A percentile compares a stretch with the other conserved stretches of the same genome.
Evolutionary conservation across 108 stramenopile species (phyloP).

Genomic region (Cyclotella baltica): DNA sequence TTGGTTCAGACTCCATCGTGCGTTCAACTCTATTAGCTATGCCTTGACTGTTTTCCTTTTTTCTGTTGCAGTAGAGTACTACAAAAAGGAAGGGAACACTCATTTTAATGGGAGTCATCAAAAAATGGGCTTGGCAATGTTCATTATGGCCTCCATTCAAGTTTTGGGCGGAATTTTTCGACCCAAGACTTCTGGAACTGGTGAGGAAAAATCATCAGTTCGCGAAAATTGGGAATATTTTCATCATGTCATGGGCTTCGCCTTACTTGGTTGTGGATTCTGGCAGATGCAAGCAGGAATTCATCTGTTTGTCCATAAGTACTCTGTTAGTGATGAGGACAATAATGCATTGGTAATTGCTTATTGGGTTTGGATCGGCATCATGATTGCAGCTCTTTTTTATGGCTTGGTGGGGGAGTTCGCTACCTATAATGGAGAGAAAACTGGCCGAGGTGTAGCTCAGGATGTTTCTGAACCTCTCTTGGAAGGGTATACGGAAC

Average conservation of each 20-base stretch:
- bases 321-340: slow-evolving; percentile 14
- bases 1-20: slow-evolving; percentile 50
- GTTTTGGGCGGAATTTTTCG: slow-evolving; percentile 44
- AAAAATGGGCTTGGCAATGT: slow-evolving; percentile 50
- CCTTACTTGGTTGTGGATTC: slow-evolving; percentile 37
- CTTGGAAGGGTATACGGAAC: no score
- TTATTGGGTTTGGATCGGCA: slow-evolving; percentile 47
- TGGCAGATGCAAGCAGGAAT: slow-evolving; percentile 49
- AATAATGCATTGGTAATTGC: slow-evolving; percentile 25
- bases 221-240: slow-evolving; percentile 35
- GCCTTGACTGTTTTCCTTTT: slow-evolving; percentile 35
- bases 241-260: slow-evolving; percentile 30
- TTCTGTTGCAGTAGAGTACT: slow-evolving; percentile 37
- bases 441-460: no score
- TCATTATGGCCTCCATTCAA: slow-evolving; percentile 47
- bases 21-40: slow-evolving; percentile 28
- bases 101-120: slow-evolving; percentile 42
- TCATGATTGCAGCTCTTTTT: slow-evolving; percentile 5
- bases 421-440: no score
- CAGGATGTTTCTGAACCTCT: no score
- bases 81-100: slow-evolving; percentile 15
- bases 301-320: slow-evolving; percentile 27
- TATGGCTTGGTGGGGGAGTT: no score
- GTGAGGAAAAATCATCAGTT: slow-evolving; percentile 31
- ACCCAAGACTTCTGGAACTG: slow-evolving; percentile 41